Base-by-base conservation (phyloP, 306 rosid species). In the Cicer judaicum region DNA sequence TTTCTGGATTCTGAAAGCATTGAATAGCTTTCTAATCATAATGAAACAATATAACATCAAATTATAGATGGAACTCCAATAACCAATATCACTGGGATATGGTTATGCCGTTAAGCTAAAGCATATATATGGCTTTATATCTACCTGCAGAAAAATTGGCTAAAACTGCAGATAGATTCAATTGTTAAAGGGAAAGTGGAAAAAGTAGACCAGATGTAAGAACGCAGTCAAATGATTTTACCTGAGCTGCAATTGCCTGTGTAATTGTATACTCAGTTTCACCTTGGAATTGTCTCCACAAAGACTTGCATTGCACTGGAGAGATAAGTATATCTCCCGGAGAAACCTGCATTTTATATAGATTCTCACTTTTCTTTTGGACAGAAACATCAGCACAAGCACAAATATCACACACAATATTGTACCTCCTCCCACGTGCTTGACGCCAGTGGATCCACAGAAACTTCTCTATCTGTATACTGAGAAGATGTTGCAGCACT, bases 371-470 rank as follows among this genome's bases (percentile, higher is more conserved):
- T 29, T 29, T 29, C 5, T 29, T 29, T 29, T 29, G 36, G 49
- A 77, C 53, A 24, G 55, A 63, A 60, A 55, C 38, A 86, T 1
- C 57, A 34, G 49, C 41, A 50, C 53, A 79, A 77, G 39, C 66
- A 88, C 76, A 65, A 76, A 80, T 10, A 41, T 24, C 76, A 73
- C 50, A 24, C 76, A 72, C 34, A 39, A 9, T 46, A 72, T 40
- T 63, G 60, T 93, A 93, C 98, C 98, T 87, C 88, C 74, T 89
- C 93, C 98, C 98, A 93, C 7, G 90, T 82, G 88, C 93, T 93
- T 40, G 96, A 79, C 72, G 96, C 96, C 81, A 93, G 87, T 65
- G 91, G 88, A 76, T 93, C 94, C 2, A 78, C 21, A 62, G 88
- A 54, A 76, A 82, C 76, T 73, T 72, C 82, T 41, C 60, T 48